phyloP scores from a whole-genome alignment of 2,329 filamentous ascomycete species.

The Arthroderma sp. region DNA sequence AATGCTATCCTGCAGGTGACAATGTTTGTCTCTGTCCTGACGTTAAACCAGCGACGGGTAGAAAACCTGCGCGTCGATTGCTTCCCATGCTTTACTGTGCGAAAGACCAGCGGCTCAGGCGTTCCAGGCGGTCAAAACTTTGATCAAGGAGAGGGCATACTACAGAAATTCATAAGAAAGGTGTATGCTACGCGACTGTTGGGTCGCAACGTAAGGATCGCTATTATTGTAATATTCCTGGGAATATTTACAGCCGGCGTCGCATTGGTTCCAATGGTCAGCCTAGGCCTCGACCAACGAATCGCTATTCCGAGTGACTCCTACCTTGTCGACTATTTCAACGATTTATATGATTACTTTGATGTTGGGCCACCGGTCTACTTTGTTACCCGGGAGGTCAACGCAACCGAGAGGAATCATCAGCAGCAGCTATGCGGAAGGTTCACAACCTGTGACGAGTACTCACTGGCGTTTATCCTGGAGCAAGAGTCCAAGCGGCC shows the following conservation, averaged over 20 bases:
- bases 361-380: constrained; percentile 88
- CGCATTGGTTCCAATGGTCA: constrained; percentile 68
- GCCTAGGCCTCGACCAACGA: constrained; percentile 84
- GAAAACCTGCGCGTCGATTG: constrained; percentile 84
- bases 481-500: constrained; percentile 89
- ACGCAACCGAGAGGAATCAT: constrained; percentile 58
- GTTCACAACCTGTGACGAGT: constrained; percentile 74
- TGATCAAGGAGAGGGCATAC: constrained; percentile 60
- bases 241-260: constrained; percentile 76
- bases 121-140: constrained; percentile 54
- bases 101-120: constrained; percentile 54
- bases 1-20: constrained; percentile 95
- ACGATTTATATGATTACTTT: constrained; percentile 87
- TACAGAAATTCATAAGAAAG: constrained; percentile 84
- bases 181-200: constrained; percentile 73
- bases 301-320: constrained; percentile 89
- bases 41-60: constrained; percentile 80
- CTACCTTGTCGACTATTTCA: constrained; percentile 91
- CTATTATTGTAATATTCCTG: constrained; percentile 67
- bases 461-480: constrained; percentile 76
- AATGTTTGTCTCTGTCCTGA: constrained; percentile 86
- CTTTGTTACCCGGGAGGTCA: constrained; percentile 75
- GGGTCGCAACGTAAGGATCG: constrained; percentile 64
- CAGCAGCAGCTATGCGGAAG: constrained; percentile 83
- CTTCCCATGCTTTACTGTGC: constrained; percentile 75